Percentiles rank a stretch among this genome's conserved stretches.
These are phyloP conservation scores for Aureobasidium sp. DNA, from an alignment of 2,329 filamentous ascomycete species.

Conservation along the genomic window DNA sequence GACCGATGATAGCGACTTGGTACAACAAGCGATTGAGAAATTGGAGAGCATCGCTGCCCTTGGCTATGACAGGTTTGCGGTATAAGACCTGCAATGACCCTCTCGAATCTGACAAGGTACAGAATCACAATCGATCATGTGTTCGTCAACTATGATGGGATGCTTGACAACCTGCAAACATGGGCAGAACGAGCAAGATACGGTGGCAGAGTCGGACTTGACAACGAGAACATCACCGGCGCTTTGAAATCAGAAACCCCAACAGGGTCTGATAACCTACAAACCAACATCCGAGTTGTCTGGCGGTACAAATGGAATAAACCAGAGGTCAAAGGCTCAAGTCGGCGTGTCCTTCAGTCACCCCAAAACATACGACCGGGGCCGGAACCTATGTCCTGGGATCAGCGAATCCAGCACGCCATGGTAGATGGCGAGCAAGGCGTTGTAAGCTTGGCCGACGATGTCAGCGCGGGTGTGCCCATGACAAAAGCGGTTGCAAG, in stretches of 20 bases:
- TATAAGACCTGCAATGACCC: too few relatives aligned
- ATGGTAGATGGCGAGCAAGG: background rate
- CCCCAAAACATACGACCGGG: background rate
- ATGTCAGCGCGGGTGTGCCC: background rate
- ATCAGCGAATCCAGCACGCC: background rate
- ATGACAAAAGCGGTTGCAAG: background rate
- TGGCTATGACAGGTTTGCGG: background rate
- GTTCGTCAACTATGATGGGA: background rate
- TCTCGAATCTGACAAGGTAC: background rate
- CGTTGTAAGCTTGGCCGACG: background rate
- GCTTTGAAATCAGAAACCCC: background rate
- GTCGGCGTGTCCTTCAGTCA: background rate
- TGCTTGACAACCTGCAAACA: background rate
- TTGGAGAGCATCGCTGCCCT: background rate
- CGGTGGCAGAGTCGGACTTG: background rate
- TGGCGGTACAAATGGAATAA: background rate
- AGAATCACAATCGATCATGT: background rate
- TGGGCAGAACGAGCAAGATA: background rate
- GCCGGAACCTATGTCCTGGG: background rate
- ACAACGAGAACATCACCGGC: background rate
- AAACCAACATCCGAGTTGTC: background rate
- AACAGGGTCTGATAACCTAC: background rate
- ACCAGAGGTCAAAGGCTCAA: background rate
- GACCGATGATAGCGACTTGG: background rate
- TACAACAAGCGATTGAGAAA: background rate